Evolutionary conservation across 2,329 filamentous ascomycete species (phyloP).

Genomic region (Aaosphaeria arxii): DNA sequence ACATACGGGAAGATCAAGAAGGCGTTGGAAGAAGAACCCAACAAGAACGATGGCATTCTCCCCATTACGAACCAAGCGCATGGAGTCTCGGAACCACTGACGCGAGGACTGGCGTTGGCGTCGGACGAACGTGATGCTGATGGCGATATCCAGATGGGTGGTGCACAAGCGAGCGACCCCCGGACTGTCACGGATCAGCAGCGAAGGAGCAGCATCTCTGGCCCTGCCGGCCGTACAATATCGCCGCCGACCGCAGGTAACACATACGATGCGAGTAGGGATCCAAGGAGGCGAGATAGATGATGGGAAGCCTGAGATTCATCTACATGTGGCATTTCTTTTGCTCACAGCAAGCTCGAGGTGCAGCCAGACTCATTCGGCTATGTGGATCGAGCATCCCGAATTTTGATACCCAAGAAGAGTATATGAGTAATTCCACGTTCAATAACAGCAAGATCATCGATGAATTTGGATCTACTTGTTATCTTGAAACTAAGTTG

Average conservation of each 20-base stretch:
- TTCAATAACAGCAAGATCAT: no score
- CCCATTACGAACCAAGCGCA: neutral
- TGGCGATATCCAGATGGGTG: neutral
- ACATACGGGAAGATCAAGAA: conserved; percentile 2
- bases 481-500: no score
- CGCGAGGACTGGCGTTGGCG: neutral
- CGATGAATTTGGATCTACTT: no score
- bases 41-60: neutral
- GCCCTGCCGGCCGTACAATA: neutral
- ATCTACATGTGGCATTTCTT: no score
- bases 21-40: neutral
- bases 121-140: neutral
- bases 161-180: neutral
- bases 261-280: conserved; percentile 4
- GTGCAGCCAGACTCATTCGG: no score
- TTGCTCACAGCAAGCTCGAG: no score
- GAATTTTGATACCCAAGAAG: no score
- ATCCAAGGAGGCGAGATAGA: neutral
- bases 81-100: neutral
- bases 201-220: neutral
- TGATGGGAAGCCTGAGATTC: neutral
- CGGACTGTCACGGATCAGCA: neutral
- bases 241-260: neutral
- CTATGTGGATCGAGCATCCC: no score
- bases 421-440: no score